Conservation (phyloP, 352 stramenopile species). For the Pythium brassicae region DNA sequence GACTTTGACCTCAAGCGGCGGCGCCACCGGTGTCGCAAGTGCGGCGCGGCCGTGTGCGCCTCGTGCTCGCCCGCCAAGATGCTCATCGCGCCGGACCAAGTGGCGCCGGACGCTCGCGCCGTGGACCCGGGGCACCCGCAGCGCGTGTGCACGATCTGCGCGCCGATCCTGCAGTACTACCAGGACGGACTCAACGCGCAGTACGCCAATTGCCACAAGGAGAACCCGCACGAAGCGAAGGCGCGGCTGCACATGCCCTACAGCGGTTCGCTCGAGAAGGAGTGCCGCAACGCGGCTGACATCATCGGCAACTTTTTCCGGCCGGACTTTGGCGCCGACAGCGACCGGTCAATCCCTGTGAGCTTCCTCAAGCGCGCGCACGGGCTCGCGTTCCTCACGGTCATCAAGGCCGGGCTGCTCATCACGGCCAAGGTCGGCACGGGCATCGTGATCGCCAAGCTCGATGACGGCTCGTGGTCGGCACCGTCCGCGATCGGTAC, state of each 20-base stretch:
- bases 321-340: constrained; percentile 54
- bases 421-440: constrained; percentile 80
- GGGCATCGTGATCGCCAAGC: constrained; percentile 88
- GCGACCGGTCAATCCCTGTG: constrained; percentile 73
- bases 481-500: constrained; percentile 93
- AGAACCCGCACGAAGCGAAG: constrained; percentile 73
- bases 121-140: constrained; percentile 72
- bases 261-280: constrained; percentile 69
- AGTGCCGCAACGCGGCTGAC: constrained; percentile 66
- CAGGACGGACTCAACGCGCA: constrained; percentile 63
- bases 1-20: constrained; percentile 76
- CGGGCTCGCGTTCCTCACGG: constrained; percentile 80
- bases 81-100: constrained; percentile 70
- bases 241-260: constrained; percentile 68
- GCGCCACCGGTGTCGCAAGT: constrained; percentile 72
- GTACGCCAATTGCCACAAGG: constrained; percentile 82
- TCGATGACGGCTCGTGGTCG: constrained; percentile 85
- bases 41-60: constrained; percentile 59
- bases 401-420: constrained; percentile 81
- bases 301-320: constrained; percentile 85
- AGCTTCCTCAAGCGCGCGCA: constrained; percentile 79
- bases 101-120: constrained; percentile 44
- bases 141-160: constrained; percentile 79
- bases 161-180: constrained; percentile 67
- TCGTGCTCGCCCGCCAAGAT: constrained; percentile 69